Conservation (phyloP, 2,329 filamentous ascomycete genomes). For the Trichoderma pleuroti region DNA sequence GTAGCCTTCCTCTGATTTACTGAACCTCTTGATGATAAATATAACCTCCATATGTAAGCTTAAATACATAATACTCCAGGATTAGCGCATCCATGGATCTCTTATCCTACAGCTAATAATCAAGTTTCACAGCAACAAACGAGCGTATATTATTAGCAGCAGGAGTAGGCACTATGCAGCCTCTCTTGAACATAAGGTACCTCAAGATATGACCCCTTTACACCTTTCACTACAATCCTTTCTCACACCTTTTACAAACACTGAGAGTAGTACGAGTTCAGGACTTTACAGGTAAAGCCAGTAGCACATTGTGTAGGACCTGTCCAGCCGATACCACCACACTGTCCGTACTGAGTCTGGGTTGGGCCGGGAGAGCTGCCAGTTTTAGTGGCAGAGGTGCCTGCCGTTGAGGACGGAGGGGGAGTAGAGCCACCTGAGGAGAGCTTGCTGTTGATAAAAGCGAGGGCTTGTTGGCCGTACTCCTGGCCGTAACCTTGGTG, state of each 20-base stretch:
- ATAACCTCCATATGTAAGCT: too few relatives aligned
- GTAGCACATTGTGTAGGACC: conserved; percentile 36
- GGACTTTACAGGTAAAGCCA: conserved; percentile 36
- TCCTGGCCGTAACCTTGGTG: conserved; percentile 63
- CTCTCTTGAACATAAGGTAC: too few relatives aligned
- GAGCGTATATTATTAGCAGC: not conserved
- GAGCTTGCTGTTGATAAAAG: conserved; percentile 52
- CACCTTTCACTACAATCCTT: too few relatives aligned
- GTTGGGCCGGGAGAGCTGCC: not conserved
- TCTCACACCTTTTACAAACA: conserved; percentile 32
- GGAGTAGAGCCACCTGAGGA: not conserved
- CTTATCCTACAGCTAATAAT: too few relatives aligned
- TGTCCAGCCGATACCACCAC: conserved; percentile 36
- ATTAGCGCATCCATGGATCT: too few relatives aligned
- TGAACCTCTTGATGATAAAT: too few relatives aligned
- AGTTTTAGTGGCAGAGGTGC: not conserved
- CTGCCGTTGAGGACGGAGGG: not conserved
- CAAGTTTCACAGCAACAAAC: too few relatives aligned
- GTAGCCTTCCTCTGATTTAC: too few relatives aligned
- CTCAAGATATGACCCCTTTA: not conserved
- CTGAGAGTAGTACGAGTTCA: conserved; percentile 42
- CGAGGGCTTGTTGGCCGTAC: conserved; percentile 57
- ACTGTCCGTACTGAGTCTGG: conserved; percentile 34
- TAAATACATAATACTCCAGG: too few relatives aligned
- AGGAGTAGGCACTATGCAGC: not conserved